phyloP scores from a whole-genome alignment of 164 flowering plant species.

The Vitis amurensis region DNA sequence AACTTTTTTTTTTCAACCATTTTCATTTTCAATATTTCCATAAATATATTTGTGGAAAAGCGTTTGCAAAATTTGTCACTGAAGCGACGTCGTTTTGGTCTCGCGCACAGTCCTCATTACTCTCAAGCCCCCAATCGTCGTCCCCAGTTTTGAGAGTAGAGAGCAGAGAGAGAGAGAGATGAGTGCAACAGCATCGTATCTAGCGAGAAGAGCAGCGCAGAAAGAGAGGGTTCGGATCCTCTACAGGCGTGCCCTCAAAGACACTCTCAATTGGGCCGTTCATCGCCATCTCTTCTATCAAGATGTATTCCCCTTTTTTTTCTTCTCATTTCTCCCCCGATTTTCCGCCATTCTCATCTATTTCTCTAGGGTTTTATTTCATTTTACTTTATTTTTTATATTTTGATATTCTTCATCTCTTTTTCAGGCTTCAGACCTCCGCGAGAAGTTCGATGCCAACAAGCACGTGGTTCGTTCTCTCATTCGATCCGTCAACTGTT shows the following conservation, averaged over 20 bases:
- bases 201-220: constrained; percentile 88
- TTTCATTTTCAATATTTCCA: too few species aligned
- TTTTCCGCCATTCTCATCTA: constrained; percentile 4
- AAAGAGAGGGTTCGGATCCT: constrained; percentile 92
- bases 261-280: constrained; percentile 98
- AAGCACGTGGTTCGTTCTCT: constrained; percentile 66
- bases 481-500: background rate
- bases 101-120: too few species aligned
- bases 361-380: background rate
- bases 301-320: constrained; percentile 46
- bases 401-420: constrained; percentile 1
- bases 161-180: constrained; percentile 32
- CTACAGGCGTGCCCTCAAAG: constrained; percentile 84
- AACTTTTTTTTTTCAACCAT: too few species aligned
- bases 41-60: too few species aligned
- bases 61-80: too few species aligned
- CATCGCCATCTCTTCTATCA: constrained; percentile 93
- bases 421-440: constrained; percentile 71
- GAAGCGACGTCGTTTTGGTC: too few species aligned
- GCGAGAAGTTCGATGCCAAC: constrained; percentile 80
- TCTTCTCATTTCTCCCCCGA: constrained; percentile 6
- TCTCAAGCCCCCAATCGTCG: too few species aligned
- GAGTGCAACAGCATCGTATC: constrained; percentile 56
- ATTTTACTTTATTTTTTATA: background rate
- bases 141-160: constrained; percentile 4